Conservation (phyloP, 2,329 filamentous ascomycete species). For the Ascosphaera pollenicola region DNA sequence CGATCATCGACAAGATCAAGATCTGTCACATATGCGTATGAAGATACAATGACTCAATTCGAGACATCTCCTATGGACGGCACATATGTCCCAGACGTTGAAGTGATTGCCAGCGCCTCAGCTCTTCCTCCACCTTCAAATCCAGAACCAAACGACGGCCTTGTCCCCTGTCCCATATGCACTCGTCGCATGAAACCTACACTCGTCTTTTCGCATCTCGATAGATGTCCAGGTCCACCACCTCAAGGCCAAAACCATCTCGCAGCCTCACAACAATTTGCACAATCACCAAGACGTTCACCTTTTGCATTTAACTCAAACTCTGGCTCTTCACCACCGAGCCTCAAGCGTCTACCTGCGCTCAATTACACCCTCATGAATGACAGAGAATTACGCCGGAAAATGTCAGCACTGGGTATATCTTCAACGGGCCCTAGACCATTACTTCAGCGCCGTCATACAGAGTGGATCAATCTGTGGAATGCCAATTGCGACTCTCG, state of each 20-base stretch:
- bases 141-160: constrained; percentile 40
- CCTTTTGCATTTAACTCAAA: background rate
- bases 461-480: constrained; percentile 87
- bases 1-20: background rate
- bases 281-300: background rate
- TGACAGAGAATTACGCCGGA: constrained; percentile 55
- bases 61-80: background rate
- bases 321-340: constrained; percentile 15
- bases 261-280: background rate
- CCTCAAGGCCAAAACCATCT: background rate
- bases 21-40: background rate
- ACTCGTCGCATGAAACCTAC: constrained; percentile 54
- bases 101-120: background rate
- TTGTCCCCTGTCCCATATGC: constrained; percentile 73
- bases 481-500: constrained; percentile 90
- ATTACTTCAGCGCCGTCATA: constrained; percentile 58
- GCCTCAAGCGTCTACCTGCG: constrained; percentile 44
- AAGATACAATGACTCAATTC: background rate
- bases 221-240: constrained; percentile 32
- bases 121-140: background rate
- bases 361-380: constrained; percentile 77
- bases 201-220: constrained; percentile 60
- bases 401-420: constrained; percentile 60
- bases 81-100: background rate
- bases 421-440: constrained; percentile 44